Evolutionary conservation across 129 eudicot genomes (phyloP).

Genomic region (Flaveria robusta): DNA sequence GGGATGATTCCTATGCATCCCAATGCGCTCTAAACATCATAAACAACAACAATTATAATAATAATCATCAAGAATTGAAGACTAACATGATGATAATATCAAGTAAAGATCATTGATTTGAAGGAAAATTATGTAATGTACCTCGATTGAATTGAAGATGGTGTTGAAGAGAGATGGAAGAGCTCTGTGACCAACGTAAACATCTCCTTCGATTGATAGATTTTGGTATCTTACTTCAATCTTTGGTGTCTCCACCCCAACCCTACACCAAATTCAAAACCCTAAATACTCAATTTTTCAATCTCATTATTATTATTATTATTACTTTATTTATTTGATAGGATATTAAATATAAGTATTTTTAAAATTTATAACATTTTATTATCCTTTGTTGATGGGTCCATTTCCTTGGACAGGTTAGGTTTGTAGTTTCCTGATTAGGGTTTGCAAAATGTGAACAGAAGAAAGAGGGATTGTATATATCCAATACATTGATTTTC

Average conservation of each 20-base stretch:
- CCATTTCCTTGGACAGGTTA: too few species aligned
- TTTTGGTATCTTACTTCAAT: constrained; percentile 48
- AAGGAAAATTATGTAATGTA: neutral
- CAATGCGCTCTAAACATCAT: neutral
- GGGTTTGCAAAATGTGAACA: too few species aligned
- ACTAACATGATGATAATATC: too few species aligned
- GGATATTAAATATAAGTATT: neutral
- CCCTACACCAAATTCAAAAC: constrained; percentile 25
- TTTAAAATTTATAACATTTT: too few species aligned
- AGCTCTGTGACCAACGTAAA: constrained; percentile 42
- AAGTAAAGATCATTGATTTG: too few species aligned
- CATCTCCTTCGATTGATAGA: constrained; percentile 47
- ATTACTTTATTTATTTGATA: neutral
- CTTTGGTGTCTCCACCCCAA: constrained; percentile 47
- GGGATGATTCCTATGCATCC: constrained; percentile 42
- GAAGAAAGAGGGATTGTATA: too few species aligned
- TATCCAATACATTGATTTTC: too few species aligned
- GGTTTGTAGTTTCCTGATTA: too few species aligned
- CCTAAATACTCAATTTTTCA: too few species aligned
- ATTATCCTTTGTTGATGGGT: too few species aligned
- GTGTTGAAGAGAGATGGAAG: constrained; percentile 42
- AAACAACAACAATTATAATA: too few species aligned
- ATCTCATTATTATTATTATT: neutral
- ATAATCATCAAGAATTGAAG: too few species aligned
- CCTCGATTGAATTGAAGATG: constrained; percentile 42